Evolutionary conservation across 192 early-diverging fungal species (phyloP).

Genomic region (Coemansia sp.): DNA sequence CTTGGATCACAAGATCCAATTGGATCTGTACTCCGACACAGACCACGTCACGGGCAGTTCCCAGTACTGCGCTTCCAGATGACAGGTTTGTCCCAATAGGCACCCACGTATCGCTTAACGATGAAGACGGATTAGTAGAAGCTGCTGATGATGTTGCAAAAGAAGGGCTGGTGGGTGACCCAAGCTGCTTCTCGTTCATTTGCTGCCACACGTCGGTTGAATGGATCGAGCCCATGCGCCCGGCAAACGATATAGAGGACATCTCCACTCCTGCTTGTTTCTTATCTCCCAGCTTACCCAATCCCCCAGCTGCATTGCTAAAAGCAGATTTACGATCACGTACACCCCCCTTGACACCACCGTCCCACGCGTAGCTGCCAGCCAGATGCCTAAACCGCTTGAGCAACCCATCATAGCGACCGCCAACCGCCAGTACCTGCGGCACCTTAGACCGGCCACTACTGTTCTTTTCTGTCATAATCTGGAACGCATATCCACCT

Average conservation of each 20-base stretch:
- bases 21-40: conserved; percentile 86
- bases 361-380: conserved; percentile 12
- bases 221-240: conserved; percentile 32
- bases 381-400: conserved; percentile 57
- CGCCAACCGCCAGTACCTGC: conserved; percentile 70
- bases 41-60: conserved; percentile 46
- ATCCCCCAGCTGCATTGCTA: too few relatives aligned
- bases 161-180: not conserved
- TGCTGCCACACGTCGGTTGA: conserved; percentile 46
- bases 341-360: not conserved
- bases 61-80: conserved; percentile 35
- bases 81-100: conserved; percentile 45
- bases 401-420: conserved; percentile 68
- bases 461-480: conserved; percentile 31
- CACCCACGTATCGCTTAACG: not conserved
- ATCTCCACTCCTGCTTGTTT: too few relatives aligned
- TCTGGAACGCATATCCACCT: conserved; percentile 64
- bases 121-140: not conserved
- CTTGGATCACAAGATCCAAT: conserved; percentile 66
- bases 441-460: conserved; percentile 39
- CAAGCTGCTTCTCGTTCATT: conserved; percentile 21
- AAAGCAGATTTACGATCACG: too few relatives aligned
- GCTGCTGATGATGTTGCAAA: conserved; percentile 5
- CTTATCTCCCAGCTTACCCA: too few relatives aligned
- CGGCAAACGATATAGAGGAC: not conserved